Conservation (phyloP, 805 yeast genomes). For the Debaryomyces castellii region DNA sequence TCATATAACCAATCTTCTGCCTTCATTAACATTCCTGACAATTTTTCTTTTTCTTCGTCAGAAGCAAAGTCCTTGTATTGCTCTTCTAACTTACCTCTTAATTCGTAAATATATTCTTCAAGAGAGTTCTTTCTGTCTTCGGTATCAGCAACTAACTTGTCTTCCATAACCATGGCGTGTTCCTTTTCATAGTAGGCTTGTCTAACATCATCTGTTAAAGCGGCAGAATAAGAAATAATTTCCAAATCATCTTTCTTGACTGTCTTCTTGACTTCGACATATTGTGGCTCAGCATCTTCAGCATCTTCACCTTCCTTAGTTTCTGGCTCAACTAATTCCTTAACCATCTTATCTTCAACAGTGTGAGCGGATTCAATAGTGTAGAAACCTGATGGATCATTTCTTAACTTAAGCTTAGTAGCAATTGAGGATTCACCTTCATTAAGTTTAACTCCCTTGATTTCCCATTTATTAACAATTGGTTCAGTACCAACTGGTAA, state of each 20-base stretch:
- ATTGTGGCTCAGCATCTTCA: slow-evolving; percentile 78
- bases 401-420: slow-evolving; percentile 91
- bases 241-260: slow-evolving; percentile 84
- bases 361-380: slow-evolving; percentile 93
- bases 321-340: slow-evolving; percentile 75
- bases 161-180: slow-evolving; percentile 79
- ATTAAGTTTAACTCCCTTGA: slow-evolving; percentile 79
- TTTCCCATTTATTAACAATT: slow-evolving; percentile 77
- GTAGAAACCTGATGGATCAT: slow-evolving; percentile 95
- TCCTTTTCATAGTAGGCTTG: slow-evolving; percentile 76
- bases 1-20: slow-evolving; percentile 99
- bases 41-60: slow-evolving; percentile 83
- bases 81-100: slow-evolving; percentile 95
- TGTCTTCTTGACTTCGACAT: slow-evolving; percentile 85
- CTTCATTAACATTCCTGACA: slow-evolving; percentile 69
- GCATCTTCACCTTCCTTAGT: slow-evolving; percentile 50
- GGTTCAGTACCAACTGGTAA: slow-evolving; percentile 70
- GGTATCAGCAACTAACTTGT: slow-evolving; percentile 96
- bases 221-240: slow-evolving; percentile 60
- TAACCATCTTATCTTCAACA: slow-evolving; percentile 83
- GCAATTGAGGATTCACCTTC: slow-evolving; percentile 78
- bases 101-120: slow-evolving; percentile 97
- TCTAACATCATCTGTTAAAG: slow-evolving; percentile 57
- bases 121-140: slow-evolving; percentile 98
- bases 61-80: slow-evolving; percentile 84